Evolutionary conservation across 306 rosid species (phyloP), one percentile per base, ranked within the genome.

Genomic region (Rosa chinensis): DNA sequence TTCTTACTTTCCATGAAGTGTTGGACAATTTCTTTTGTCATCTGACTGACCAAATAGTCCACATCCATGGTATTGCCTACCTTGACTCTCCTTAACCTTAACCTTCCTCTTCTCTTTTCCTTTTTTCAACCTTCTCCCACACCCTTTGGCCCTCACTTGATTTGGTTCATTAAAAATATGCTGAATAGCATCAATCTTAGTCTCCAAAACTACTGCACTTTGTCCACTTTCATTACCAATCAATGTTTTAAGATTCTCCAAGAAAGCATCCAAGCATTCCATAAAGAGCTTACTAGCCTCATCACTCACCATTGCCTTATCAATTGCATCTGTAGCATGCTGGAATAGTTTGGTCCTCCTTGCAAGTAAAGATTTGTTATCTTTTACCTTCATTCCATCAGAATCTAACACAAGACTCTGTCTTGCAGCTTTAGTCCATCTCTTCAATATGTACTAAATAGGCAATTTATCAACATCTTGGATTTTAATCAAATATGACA

Each of bases 1-100:
- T 32, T 18, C 21, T 55, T 55, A 55, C 61, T 55, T 20, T 20
- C 9, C 61, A 55, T 5, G 70, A 35, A 28, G 32, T 48, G 5
- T 48, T 12, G 42, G 75, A 45, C 42, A 71, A 48, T 71, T 71
- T 71, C 6, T 47, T 23, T 71, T 71, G 5, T 47, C 75, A 23
- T 71, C 61, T 48, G 21, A 8, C 23, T 55, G 21, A 20, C 23
- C 23, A 20, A 17, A 55, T 18, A 18, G 21, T 8, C 61, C 21
- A 16, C 59, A 48, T 47, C 21, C 43, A 71, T 71, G 43, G 6
- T 3, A 71, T 0, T 11, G 1, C 18, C 59, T 71, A 13, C 42
- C 5, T 16, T 48, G 50, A n/a, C 10, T 44, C 13, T 43, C 17
- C 23, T 44, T 21, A 47, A 35, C 32, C 42, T 48, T 71, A 45